Evolutionary conservation across 2,329 filamentous ascomycete species (phyloP).

Genomic region (Bipolaris bicolor): DNA sequence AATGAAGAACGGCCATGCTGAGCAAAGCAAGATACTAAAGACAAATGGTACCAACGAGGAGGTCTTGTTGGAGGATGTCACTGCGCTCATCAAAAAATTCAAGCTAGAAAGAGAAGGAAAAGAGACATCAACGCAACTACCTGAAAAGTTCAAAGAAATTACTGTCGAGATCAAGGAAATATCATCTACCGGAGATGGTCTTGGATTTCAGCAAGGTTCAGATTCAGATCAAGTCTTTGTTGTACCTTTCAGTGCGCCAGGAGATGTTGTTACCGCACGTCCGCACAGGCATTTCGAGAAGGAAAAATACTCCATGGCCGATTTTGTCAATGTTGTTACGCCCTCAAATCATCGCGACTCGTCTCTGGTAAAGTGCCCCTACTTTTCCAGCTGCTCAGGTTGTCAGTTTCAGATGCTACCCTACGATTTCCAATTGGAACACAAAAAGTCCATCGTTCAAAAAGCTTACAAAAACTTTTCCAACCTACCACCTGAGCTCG

Average conservation of each 20-base stretch:
- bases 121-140: conserved; percentile 52
- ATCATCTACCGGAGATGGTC: conserved; percentile 89
- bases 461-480: conserved; percentile 94
- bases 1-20: conserved; percentile 52
- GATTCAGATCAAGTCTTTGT: conserved; percentile 74
- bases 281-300: conserved; percentile 73
- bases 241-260: conserved; percentile 86
- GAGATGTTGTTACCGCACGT: conserved; percentile 79
- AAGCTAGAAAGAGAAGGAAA: conserved; percentile 31
- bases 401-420: conserved; percentile 98
- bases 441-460: conserved; percentile 86
- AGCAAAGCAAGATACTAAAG: conserved; percentile 43
- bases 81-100: conserved; percentile 49
- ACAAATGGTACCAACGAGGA: conserved; percentile 58
- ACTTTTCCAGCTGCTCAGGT: conserved; percentile 84
- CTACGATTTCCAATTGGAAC: conserved; percentile 81
- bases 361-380: conserved; percentile 76
- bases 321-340: conserved; percentile 78
- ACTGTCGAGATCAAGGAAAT: conserved; percentile 81
- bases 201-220: conserved; percentile 73
- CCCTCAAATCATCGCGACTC: conserved; percentile 80
- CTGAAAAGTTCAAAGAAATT: conserved; percentile 74
- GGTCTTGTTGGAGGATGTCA: conserved; percentile 55
- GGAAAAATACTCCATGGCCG: conserved; percentile 75
- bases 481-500: conserved; percentile 72